phyloP scores from a whole-genome alignment of 345 rosid genomes.

The Ceriops decandra region DNA sequence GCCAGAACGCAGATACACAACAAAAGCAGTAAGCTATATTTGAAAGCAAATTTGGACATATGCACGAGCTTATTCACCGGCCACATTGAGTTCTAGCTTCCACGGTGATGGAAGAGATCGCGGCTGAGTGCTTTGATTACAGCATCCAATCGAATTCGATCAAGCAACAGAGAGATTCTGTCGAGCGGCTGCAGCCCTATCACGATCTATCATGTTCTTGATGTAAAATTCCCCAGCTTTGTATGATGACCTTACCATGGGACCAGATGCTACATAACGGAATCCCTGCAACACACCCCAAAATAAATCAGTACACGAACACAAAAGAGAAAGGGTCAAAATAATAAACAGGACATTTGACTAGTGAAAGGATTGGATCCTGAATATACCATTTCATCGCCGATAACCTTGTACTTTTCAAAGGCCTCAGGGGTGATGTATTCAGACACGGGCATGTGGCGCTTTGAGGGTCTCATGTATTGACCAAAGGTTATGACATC shows the following conservation, averaged over 20 bases:
- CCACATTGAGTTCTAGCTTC: too few species aligned
- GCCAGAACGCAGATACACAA: conserved; percentile 21
- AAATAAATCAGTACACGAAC: not conserved
- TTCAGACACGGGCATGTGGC: conserved; percentile 95
- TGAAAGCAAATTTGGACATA: too few species aligned
- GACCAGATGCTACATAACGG: conserved; percentile 96
- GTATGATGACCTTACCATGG: conserved; percentile 98
- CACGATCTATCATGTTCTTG: conserved; percentile 92
- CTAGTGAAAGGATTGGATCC: not conserved
- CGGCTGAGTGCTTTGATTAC: too few species aligned
- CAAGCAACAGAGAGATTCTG: too few species aligned
- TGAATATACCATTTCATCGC: conserved; percentile 86
- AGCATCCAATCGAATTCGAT: too few species aligned
- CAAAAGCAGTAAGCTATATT: too few species aligned
- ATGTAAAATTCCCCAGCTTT: conserved; percentile 98
- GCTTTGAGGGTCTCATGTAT: conserved; percentile 97
- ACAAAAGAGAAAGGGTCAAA: not conserved
- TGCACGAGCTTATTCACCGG: too few species aligned
- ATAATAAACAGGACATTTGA: not conserved
- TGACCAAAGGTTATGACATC: conserved; percentile 99
- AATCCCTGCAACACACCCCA: conserved; percentile 56
- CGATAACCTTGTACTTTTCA: conserved; percentile 70
- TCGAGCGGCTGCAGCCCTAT: conserved; percentile 45
- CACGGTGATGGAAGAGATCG: too few species aligned
- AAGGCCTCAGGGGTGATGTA: conserved; percentile 95